Percentiles rank a stretch among this genome's conserved stretches.
Evolutionary conservation across 768 basidiomycete species (phyloP).

Genomic region (Boletus sensibilis): DNA sequence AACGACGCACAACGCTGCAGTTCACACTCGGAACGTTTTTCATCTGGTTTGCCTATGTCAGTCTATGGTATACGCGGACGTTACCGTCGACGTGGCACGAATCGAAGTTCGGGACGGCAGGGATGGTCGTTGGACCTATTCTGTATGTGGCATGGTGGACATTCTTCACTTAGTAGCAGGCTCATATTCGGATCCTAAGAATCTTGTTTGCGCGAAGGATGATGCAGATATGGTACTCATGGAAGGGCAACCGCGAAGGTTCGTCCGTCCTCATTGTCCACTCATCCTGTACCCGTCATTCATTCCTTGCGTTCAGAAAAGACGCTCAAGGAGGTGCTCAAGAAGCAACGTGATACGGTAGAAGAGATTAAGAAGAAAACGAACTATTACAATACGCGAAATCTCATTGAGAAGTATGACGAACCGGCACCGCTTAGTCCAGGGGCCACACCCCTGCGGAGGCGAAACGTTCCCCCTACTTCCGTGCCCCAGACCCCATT

Average conservation of each 20-base stretch:
- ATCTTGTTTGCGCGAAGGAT: conserved; percentile 77
- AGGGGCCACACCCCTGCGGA: conserved; percentile 41
- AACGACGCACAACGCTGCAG: conserved; percentile 73
- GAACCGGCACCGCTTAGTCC: conserved; percentile 42
- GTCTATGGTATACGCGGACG: conserved; percentile 66
- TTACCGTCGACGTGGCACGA: conserved; percentile 42
- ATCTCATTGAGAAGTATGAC: conserved; percentile 88
- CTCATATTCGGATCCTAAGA: conserved; percentile 32
- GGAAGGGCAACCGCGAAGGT: conserved; percentile 83
- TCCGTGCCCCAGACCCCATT: conserved; percentile 32
- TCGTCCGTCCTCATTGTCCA: not conserved
- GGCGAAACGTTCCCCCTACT: conserved; percentile 35
- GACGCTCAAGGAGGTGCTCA: conserved; percentile 67
- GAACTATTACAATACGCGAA: conserved; percentile 90
- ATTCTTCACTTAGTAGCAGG: not conserved
- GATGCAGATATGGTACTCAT: conserved; percentile 80
- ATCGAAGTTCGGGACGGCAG: conserved; percentile 38
- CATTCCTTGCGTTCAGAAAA: conserved; percentile 54
- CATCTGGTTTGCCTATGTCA: conserved; percentile 69
- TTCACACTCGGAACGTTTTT: conserved; percentile 78
- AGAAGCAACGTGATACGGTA: conserved; percentile 78
- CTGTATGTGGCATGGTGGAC: conserved; percentile 50
- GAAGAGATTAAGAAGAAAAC: conserved; percentile 98
- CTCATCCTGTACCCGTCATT: not conserved
- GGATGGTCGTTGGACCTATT: conserved; percentile 71